Conservation (phyloP, 108 stramenopile genomes). For the Bacterosira constricta region DNA sequence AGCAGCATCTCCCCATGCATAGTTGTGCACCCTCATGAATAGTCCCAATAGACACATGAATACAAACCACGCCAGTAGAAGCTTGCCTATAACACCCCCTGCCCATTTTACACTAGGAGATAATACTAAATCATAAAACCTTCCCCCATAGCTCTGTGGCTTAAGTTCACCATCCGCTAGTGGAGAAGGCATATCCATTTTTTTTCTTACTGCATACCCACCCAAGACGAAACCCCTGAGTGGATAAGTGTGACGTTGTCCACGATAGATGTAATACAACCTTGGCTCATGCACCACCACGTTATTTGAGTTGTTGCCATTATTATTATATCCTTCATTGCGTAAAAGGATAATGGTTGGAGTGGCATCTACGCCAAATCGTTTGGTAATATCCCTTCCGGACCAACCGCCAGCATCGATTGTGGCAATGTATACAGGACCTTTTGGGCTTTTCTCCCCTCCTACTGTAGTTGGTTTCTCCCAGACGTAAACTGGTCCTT, state of each 20-base stretch:
- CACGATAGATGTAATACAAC: conserved; percentile 33
- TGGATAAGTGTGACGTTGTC: conserved; percentile 38
- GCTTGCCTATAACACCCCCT: conserved; percentile 11
- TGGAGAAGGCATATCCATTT: conserved; percentile 23
- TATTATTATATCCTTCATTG: conserved; percentile 25
- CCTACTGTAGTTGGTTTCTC: not conserved
- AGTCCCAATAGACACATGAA: conserved; percentile 36
- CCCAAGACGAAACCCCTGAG: conserved; percentile 35
- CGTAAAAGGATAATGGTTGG: conserved; percentile 37
- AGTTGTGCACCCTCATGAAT: conserved; percentile 42
- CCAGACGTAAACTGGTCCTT: no score
- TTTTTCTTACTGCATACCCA: conserved; percentile 17
- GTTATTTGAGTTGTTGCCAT: not conserved
- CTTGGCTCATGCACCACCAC: no score
- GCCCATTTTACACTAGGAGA: conserved; percentile 20
- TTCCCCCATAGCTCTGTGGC: not conserved
- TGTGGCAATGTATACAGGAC: conserved; percentile 38
- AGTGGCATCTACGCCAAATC: conserved; percentile 43
- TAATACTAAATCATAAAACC: conserved; percentile 9
- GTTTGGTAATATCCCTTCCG: conserved; percentile 35
- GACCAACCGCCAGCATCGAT: conserved; percentile 45
- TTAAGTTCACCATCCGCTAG: conserved; percentile 19
- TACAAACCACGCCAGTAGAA: conserved; percentile 28
- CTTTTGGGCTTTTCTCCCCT: conserved; percentile 10
- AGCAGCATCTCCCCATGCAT: conserved; percentile 39